Evolutionary conservation across 805 yeast species (phyloP), one percentile per base, ranked within the genome.

Genomic region (Yamadazyma akitaensis): DNA sequence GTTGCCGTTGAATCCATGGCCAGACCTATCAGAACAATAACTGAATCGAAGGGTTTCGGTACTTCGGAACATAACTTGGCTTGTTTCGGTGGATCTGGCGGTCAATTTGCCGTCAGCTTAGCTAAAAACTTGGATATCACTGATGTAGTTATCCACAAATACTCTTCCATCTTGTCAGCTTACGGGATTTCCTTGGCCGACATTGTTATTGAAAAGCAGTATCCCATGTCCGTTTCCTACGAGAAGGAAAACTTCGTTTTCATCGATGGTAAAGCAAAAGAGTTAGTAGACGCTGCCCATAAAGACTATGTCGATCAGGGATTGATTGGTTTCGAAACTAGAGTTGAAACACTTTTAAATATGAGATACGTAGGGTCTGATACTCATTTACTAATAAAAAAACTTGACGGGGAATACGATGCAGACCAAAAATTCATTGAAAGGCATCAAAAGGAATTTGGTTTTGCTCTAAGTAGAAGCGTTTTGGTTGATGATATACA

Each of bases 321-420:
- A 0, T 58, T 67, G 51, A 47, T 55, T 0, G 63, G 62, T 4
- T 62, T 65, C 3, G 66, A 72, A 19, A 74, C 88, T 19, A 61
- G 57, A 21, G 71, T 75, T 45, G 95, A 89, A 57, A 77, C 77
- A 37, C 87, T 77, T 54, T 67, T 90, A 51, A 90, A 90, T 60
- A 68, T 90, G 73, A 76, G 95, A 58, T 91, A 87, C 60, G 80
- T 80, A 51, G 97, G 97, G 8, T 85, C 96, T n/a, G 97, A 91
- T 58, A 85, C 96, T 2, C 83, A 85, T 35, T 67, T 91, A 51
- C 85, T 90, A 86, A 80, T 86, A n/a, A 64, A 64, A 17, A 63
- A 65, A 39, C 37, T 10, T 5, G 63, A 58, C 17, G 60, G 57
- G 7, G 53, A 55, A 24, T 53, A 62, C 49, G 53, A 62, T 47